These are phyloP conservation scores for Apium graveolens DNA, from an alignment of 129 eudicot genomes.

Conservation along the genomic window DNA sequence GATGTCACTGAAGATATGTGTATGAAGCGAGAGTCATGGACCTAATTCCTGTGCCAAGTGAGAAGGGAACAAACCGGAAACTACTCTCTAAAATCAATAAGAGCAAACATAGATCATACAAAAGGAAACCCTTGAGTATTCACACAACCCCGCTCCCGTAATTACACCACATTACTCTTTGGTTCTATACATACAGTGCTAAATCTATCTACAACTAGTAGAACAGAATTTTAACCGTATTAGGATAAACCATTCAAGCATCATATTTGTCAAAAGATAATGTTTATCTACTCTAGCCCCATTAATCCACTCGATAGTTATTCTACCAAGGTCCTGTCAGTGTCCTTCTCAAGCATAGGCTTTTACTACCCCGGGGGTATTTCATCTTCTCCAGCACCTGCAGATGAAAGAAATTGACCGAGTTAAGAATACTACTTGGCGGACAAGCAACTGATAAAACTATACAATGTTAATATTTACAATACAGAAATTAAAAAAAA, in stretches of 20 bases:
- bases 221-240: neutral
- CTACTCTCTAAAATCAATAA: neutral
- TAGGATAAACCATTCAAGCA: slow-evolving; percentile 3
- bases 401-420: neutral
- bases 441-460: neutral
- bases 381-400: slow-evolving; percentile 61
- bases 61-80: neutral
- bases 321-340: slow-evolving; percentile 81
- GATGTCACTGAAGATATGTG: too few relatives aligned
- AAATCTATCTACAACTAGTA: slow-evolving; percentile 15
- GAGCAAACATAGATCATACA: slow-evolving; percentile 2
- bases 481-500: neutral
- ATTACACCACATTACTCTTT: slow-evolving; percentile 14
- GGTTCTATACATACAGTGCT: slow-evolving; percentile 21
- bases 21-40: neutral
- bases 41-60: neutral
- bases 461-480: neutral
- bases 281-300: slow-evolving; percentile 1
- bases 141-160: slow-evolving; percentile 13
- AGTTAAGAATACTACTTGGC: neutral
- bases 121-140: neutral
- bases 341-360: slow-evolving; percentile 64
- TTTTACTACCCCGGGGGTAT: slow-evolving; percentile 41
- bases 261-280: slow-evolving; percentile 11
- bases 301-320: neutral